A percentile compares a stretch with the other conserved stretches of the same genome.
phyloP scores from a whole-genome alignment of 2,329 filamentous ascomycete species.

The Acephala macrosclerotiorum region DNA sequence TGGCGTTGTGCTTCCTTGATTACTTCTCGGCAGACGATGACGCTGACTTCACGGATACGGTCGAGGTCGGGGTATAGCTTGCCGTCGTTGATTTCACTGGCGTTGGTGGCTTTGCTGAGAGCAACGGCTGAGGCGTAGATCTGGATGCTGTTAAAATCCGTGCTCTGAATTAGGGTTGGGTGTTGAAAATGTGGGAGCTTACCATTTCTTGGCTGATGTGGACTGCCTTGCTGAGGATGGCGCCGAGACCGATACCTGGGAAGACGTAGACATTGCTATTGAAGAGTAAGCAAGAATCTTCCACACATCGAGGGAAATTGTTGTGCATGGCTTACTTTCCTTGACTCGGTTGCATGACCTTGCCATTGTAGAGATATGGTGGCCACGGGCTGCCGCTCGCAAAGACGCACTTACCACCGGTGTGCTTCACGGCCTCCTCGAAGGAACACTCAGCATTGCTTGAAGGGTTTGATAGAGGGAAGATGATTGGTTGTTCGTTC shows the following conservation, averaged over 20 bases:
- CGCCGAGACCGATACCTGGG: constrained; percentile 83
- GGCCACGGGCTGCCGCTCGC: constrained; percentile 88
- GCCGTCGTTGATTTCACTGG: constrained; percentile 60
- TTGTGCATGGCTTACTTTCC: constrained; percentile 47
- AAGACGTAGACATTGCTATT: constrained; percentile 84
- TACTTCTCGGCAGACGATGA: constrained; percentile 77
- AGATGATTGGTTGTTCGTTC: constrained; percentile 73
- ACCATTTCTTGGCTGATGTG: constrained; percentile 55
- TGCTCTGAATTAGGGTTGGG: not conserved
- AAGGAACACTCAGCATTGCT: constrained; percentile 83
- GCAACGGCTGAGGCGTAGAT: constrained; percentile 83
- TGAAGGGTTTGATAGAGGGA: constrained; percentile 87
- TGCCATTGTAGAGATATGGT: constrained; percentile 66
- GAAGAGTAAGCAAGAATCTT: not conserved
- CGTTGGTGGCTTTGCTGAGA: constrained; percentile 73
- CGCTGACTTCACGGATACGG: constrained; percentile 76
- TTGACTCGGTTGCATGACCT: constrained; percentile 55
- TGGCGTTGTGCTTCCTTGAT: constrained; percentile 75
- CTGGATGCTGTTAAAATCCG: constrained; percentile 59
- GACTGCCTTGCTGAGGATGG: constrained; percentile 72
- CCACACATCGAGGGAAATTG: not conserved
- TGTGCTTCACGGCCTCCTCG: constrained; percentile 78
- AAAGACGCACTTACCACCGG: constrained; percentile 76
- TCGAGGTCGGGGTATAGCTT: constrained; percentile 79
- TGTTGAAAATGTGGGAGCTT: not conserved